Conservation (phyloP, 2,329 filamentous ascomycete genomes). For the Arachnopeziza araneosa region DNA sequence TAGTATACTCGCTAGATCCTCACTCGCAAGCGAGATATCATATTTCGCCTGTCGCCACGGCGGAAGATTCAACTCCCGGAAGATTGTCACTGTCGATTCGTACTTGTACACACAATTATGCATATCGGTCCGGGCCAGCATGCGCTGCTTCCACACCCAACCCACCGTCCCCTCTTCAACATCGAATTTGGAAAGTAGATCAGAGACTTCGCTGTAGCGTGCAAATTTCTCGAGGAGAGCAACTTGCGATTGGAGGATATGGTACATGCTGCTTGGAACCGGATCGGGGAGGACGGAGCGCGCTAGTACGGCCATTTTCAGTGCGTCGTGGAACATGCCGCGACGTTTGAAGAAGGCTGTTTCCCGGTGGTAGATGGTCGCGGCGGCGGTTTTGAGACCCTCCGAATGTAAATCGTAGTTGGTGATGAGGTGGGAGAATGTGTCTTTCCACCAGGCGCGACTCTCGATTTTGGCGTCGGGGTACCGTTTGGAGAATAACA, state of each 20-base stretch:
- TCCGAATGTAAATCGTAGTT: slow-evolving; percentile 16
- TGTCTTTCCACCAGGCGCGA: slow-evolving; percentile 23
- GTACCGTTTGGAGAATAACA: slow-evolving; percentile 20
- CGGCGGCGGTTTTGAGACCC: slow-evolving; percentile 13
- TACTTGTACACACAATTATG: slow-evolving; percentile 20
- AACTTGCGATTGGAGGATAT: slow-evolving; percentile 19
- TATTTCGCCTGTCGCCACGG: neutral
- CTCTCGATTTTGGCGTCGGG: slow-evolving; percentile 16
- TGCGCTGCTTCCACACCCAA: slow-evolving; percentile 22
- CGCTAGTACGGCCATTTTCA: slow-evolving; percentile 20
- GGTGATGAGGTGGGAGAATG: slow-evolving; percentile 19
- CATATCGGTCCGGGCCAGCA: slow-evolving; percentile 19
- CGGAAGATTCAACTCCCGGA: slow-evolving; percentile 12
- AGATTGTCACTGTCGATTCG: slow-evolving; percentile 15
- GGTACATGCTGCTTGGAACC: slow-evolving; percentile 14
- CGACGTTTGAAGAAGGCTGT: slow-evolving; percentile 18
- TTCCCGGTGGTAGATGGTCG: slow-evolving; percentile 21
- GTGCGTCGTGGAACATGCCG: slow-evolving; percentile 19
- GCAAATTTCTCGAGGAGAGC: slow-evolving; percentile 17
- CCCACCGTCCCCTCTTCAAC: slow-evolving; percentile 10
- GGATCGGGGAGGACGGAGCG: slow-evolving; percentile 18
- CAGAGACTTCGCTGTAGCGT: slow-evolving; percentile 20
- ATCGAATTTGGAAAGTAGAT: slow-evolving; percentile 14
- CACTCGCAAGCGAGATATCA: slow-evolving; percentile 10
- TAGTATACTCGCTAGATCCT: slow-evolving; percentile 14